Percentiles rank a stretch among this genome's conserved stretches.
These are phyloP conservation scores for Pythium chondricola DNA, from an alignment of 352 stramenopile species.

Conservation along the genomic window DNA sequence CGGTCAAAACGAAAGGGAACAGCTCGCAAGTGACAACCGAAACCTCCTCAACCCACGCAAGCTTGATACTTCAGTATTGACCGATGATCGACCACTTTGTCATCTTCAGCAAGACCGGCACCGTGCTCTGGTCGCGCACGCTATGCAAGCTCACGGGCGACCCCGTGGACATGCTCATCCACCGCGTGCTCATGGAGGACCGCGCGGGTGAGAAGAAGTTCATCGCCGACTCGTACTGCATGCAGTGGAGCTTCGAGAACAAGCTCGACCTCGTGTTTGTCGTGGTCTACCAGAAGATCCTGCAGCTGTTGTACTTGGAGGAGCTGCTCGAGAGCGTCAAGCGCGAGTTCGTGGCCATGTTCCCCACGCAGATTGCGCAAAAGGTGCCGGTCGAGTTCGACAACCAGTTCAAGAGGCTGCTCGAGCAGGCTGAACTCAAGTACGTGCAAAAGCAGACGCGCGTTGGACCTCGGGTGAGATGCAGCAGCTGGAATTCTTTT, in stretches of 20 bases:
- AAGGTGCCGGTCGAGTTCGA: slow-evolving; percentile 78
- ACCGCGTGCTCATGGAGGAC: slow-evolving; percentile 88
- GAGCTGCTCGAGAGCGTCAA: slow-evolving; percentile 88
- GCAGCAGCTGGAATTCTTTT: no score
- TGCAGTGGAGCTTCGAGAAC: slow-evolving; percentile 92
- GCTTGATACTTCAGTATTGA: no score
- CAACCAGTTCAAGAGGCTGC: slow-evolving; percentile 72
- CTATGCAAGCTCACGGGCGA: slow-evolving; percentile 83
- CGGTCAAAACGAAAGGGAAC: no score
- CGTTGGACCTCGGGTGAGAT: slow-evolving; percentile 44
- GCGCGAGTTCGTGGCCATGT: slow-evolving; percentile 70
- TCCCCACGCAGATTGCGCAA: slow-evolving; percentile 65
- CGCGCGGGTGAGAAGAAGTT: slow-evolving; percentile 82
- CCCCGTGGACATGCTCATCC: slow-evolving; percentile 85
- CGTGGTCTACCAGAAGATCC: slow-evolving; percentile 89
- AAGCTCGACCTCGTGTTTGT: slow-evolving; percentile 90
- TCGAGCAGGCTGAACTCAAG: slow-evolving; percentile 68
- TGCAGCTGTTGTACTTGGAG: slow-evolving; percentile 89
- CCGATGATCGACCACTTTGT: slow-evolving; percentile 94
- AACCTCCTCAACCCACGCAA: no score
- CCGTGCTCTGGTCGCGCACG: slow-evolving; percentile 86
- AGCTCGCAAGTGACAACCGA: no score
- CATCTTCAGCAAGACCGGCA: slow-evolving; percentile 89
- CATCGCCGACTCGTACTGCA: slow-evolving; percentile 77
- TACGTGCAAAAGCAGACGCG: slow-evolving; percentile 54